phyloP scores from a whole-genome alignment of 306 rosid genomes.

The Vicia faba region DNA sequence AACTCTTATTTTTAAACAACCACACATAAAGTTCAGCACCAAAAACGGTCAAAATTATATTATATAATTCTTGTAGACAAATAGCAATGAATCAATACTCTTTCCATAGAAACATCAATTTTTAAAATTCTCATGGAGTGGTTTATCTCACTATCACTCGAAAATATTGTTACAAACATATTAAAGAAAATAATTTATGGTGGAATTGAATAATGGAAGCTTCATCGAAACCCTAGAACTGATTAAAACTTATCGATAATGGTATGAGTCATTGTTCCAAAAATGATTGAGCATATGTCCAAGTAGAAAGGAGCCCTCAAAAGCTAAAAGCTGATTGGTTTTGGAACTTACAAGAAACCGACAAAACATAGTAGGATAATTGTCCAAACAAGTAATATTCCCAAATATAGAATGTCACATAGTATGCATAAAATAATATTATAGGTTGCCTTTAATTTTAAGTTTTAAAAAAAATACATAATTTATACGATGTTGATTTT shows the following conservation, averaged over 20 bases:
- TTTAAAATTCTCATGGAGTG: too few relatives aligned
- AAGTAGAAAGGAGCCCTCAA: not conserved
- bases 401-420: slow-evolving; percentile 17
- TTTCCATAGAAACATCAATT: too few relatives aligned
- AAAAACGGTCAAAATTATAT: too few relatives aligned
- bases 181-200: not conserved
- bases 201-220: not conserved
- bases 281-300: slow-evolving; percentile 19
- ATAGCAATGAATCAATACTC: too few relatives aligned
- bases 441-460: slow-evolving; percentile 7
- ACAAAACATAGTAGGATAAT: slow-evolving; percentile 13
- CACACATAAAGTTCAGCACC: too few relatives aligned
- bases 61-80: too few relatives aligned
- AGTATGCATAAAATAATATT: slow-evolving; percentile 15
- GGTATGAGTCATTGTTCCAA: slow-evolving; percentile 26
- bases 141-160: not conserved
- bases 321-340: not conserved
- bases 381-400: slow-evolving; percentile 23
- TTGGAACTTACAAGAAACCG: slow-evolving; percentile 7
- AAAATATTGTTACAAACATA: not conserved
- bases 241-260: slow-evolving; percentile 3
- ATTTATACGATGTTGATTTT: too few relatives aligned
- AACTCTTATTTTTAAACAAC: too few relatives aligned
- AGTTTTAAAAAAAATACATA: not conserved
- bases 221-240: slow-evolving; percentile 5